Evolutionary conservation across 2,329 filamentous ascomycete genomes (phyloP).

Genomic region (Elsinoe batatas): DNA sequence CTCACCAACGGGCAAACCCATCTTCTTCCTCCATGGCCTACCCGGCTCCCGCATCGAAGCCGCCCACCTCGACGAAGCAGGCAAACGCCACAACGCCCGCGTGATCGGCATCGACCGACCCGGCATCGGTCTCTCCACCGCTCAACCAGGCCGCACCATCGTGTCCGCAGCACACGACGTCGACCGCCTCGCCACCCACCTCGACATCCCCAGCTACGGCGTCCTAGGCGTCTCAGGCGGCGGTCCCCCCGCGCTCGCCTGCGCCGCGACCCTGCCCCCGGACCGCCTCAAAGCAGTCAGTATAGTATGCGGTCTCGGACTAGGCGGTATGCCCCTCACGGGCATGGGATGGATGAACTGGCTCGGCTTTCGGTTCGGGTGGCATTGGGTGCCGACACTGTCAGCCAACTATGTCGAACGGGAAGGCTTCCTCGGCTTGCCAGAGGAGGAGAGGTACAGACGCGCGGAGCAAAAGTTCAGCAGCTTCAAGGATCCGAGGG

Average conservation of each 20-base stretch:
- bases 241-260: constrained; percentile 40
- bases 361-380: background rate
- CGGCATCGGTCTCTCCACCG: constrained; percentile 34
- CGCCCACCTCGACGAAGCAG: constrained; percentile 26
- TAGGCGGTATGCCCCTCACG: constrained; percentile 14
- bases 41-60: constrained; percentile 36
- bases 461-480: background rate
- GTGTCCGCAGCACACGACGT: constrained; percentile 37
- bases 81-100: constrained; percentile 28
- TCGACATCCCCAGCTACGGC: constrained; percentile 33
- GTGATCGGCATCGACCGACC: constrained; percentile 35
- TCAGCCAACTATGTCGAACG: background rate
- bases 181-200: constrained; percentile 30
- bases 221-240: constrained; percentile 40
- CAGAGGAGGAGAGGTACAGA: background rate
- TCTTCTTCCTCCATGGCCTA: constrained; percentile 37
- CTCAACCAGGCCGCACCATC: constrained; percentile 29
- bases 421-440: background rate
- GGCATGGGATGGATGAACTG: constrained; percentile 9
- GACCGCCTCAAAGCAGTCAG: constrained; percentile 19
- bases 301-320: constrained; percentile 23
- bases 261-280: constrained; percentile 31
- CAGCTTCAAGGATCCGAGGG: background rate
- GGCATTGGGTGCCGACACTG: background rate
- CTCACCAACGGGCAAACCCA: constrained; percentile 16